Conservation (phyloP, 106 monocot species). For the Dactylorhiza incarnata region DNA sequence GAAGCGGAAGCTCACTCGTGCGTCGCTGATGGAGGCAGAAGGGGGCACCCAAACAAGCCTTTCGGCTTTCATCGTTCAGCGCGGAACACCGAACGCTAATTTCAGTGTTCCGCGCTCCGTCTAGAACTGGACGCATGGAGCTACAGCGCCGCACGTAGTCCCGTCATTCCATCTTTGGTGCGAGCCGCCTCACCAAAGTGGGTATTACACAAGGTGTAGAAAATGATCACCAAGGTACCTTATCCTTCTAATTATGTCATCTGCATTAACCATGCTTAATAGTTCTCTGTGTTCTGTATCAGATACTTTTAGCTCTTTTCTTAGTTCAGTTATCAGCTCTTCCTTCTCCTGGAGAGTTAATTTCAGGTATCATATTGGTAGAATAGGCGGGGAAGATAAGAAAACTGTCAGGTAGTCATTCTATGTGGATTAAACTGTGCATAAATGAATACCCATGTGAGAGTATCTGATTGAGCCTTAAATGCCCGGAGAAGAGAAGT, state of each 20-base stretch:
- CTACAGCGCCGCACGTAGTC: neutral
- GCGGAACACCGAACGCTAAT: too few relatives aligned
- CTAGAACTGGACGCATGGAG: neutral
- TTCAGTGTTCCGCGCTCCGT: too few relatives aligned
- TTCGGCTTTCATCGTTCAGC: too few relatives aligned
- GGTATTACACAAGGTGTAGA: too few relatives aligned
- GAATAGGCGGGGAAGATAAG: neutral
- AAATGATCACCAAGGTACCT: slow-evolving; percentile 24
- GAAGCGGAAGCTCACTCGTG: neutral
- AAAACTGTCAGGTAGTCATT: neutral
- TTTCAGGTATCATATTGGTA: neutral
- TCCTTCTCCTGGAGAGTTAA: slow-evolving; percentile 70
- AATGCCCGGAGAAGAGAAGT: slow-evolving; percentile 84
- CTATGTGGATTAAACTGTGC: neutral
- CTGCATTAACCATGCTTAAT: slow-evolving; percentile 57
- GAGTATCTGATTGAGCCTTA: slow-evolving; percentile 91
- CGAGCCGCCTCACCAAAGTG: too few relatives aligned
- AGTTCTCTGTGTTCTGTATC: slow-evolving; percentile 86
- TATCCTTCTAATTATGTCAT: slow-evolving; percentile 75
- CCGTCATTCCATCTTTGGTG: too few relatives aligned
- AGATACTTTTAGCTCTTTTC: slow-evolving; percentile 87
- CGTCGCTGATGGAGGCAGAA: too few relatives aligned
- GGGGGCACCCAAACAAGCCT: too few relatives aligned
- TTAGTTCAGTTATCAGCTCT: slow-evolving; percentile 85
- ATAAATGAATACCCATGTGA: slow-evolving; percentile 67